Base-by-base conservation (phyloP, 768 basidiomycete species). In the Melanogaster broomeanus region DNA sequence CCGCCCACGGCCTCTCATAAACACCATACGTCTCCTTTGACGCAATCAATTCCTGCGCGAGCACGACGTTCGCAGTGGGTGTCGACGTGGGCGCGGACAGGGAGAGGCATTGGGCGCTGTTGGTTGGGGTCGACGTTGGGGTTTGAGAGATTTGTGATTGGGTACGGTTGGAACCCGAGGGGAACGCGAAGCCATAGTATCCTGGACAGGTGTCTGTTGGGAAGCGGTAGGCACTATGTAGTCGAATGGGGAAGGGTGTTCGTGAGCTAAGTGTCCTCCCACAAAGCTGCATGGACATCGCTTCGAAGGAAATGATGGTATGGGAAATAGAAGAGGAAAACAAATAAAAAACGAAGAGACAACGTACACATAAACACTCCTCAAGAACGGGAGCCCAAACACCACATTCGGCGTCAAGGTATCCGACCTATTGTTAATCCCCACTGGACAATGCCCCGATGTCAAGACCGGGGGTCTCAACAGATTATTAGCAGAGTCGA, bases 361-460 rank as follows among this genome's bases (percentile, higher is more conserved):
- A n/a, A 45, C 68, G n/a, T 51, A 68, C 67, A 70, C 27, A 28
- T 68, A 68, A 21, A 70, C 64, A 19, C 68, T 70, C 21, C 67
- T 58, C 19, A 68, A 37, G 48, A 70, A 68, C 2, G 68, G 68
- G 8, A 60, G 21, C 2, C 67, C 68, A 1, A 68, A 51, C 12
- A 47, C 45, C 5, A 60, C 45, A 18, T 37, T 52, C 3, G 59
- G 68, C 11, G 35, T 46, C 6, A 35, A 33, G 4, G 61, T 54
- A 27, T 49, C 49, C 12, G 7, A 52, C 33, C 42, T 54, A 35
- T 48, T 65, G 5, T 0, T 45, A 18, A 68, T 56, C 16, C 64
- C 63, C 15, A 69, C 55, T 15, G 61, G 61, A 44, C 66, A 68
- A 34, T 19, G 51, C 0, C 53, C 57, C 0, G 10, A 22, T 3